Conservation (phyloP, 2,329 filamentous ascomycete genomes). For the Epichloe aotearoae region DNA sequence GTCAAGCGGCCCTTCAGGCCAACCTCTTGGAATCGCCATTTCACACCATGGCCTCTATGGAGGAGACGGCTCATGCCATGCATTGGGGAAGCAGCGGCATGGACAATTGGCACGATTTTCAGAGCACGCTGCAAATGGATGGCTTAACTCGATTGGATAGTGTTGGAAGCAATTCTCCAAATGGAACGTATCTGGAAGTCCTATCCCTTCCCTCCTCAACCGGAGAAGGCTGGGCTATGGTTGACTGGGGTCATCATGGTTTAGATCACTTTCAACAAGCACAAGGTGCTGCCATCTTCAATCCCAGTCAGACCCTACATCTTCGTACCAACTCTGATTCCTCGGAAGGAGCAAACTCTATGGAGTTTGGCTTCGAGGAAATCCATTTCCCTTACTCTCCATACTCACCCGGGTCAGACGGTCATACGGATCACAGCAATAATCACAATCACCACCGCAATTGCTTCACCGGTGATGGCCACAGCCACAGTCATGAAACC, state of each 20-base stretch:
- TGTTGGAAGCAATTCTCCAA: constrained; percentile 32
- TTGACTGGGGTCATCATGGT: constrained; percentile 61
- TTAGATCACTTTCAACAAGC: constrained; percentile 43
- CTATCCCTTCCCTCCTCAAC: constrained; percentile 69
- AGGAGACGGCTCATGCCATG: constrained; percentile 40
- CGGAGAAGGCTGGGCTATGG: constrained; percentile 76
- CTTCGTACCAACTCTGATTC: constrained; percentile 78
- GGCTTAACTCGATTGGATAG: constrained; percentile 25
- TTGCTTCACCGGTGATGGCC: constrained; percentile 45
- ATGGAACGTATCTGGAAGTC: constrained; percentile 61
- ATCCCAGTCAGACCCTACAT: constrained; percentile 82
- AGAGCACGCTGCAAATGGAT: constrained; percentile 44
- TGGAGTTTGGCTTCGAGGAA: constrained; percentile 71
- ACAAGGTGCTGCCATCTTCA: constrained; percentile 63
- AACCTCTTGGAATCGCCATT: constrained; percentile 53
- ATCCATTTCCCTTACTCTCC: constrained; percentile 62
- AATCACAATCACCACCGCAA: constrained; percentile 37
- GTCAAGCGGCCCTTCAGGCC: constrained; percentile 50
- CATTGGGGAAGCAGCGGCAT: constrained; percentile 49
- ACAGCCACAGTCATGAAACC: constrained; percentile 34
- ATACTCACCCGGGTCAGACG: constrained; percentile 73
- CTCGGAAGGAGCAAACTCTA: constrained; percentile 53
- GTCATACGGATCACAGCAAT: constrained; percentile 17
- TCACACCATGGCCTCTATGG: constrained; percentile 41
- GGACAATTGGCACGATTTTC: constrained; percentile 71